Evolutionary conservation across 345 rosid species (phyloP), one percentile per base, ranked within the genome.

Genomic region (Citrus glauca): DNA sequence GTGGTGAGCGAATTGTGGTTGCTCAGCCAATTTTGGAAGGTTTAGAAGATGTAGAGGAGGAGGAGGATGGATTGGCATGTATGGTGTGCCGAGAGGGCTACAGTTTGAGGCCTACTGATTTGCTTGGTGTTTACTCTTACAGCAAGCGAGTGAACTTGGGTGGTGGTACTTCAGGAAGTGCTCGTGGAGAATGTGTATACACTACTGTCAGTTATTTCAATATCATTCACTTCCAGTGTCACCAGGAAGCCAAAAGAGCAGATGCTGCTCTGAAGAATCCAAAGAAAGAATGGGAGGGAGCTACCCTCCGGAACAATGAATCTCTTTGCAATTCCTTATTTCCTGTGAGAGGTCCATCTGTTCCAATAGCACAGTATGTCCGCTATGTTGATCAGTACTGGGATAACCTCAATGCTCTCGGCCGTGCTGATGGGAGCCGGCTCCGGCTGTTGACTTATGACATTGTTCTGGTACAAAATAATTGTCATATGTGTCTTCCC

Each of bases 281-380:
- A 6, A 96, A 96, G 92, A 96, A 96, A 91, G 99, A 96, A 89
- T 96, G 99, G 99, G 99, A 96, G 80, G 99, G 99, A 55, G 99
- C 99, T 69, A 87, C 97, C 56, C 89, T 92, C 61, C 89, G 98
- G 72, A 96, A 96, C 89, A 96, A 94, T 72, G 99, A 89, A 85
- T 96, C 94, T 67, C 98, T 94, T 63, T 96, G 99, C 91, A 96
- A 94, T 85, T 91, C 99, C 59, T 85, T 96, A 30, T 96, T 96
- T 86, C 99, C 99, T 30, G 89, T 91, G 37, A 91, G 93, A 83
- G 98, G 98, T 72, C 98, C 98, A 40, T 92, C 89, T 13, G 91
- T 92, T 79, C 95, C 97, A 63, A 72, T 87, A 40, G 84, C 89
- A 10, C 99, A 92, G 75, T 96, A 96, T 87, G 87, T 86, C 60